Evolutionary conservation across 2,329 filamentous ascomycete species (phyloP).

Genomic region (Cadophora sp.): DNA sequence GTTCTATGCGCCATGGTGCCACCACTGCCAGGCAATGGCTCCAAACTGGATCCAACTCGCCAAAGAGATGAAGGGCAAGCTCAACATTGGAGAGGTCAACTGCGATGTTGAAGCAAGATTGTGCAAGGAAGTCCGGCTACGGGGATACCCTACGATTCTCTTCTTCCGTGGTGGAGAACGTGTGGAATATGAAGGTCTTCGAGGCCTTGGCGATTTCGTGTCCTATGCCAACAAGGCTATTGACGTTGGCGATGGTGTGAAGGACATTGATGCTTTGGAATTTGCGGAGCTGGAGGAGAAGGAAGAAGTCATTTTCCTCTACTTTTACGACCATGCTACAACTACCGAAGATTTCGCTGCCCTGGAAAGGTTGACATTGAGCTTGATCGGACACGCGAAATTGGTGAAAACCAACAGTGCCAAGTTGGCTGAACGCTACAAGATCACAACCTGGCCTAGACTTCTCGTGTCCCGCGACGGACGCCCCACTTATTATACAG

Average conservation of each 20-base stretch:
- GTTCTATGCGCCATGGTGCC: conserved; percentile 97
- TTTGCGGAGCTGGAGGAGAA: conserved; percentile 88
- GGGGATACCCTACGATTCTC: conserved; percentile 85
- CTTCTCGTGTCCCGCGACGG: conserved; percentile 89
- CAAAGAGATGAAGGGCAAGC: conserved; percentile 85
- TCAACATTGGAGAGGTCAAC: conserved; percentile 96
- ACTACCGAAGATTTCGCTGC: conserved; percentile 91
- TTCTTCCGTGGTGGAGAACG: conserved; percentile 93
- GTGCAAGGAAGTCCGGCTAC: conserved; percentile 88
- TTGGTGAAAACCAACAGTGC: conserved; percentile 89
- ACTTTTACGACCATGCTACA: conserved; percentile 97
- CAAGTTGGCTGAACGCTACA: conserved; percentile 80
- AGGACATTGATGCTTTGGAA: conserved; percentile 76
- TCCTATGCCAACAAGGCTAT: conserved; percentile 87
- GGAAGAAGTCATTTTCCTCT: conserved; percentile 95
- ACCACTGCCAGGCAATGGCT: conserved; percentile 91
- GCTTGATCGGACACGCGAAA: conserved; percentile 88
- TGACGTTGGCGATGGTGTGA: conserved; percentile 76
- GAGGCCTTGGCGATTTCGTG: conserved; percentile 89
- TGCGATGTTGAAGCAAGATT: conserved; percentile 85
- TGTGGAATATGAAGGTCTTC: conserved; percentile 90
- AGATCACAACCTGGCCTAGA: conserved; percentile 96
- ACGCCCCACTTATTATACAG: conserved; percentile 87
- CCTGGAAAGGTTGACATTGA: conserved; percentile 84
- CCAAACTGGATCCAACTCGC: conserved; percentile 90